A percentile compares a stretch with the other conserved stretches of the same genome.
phyloP scores from a whole-genome alignment of 257 asterid species.

The Ehretia macrophylla region DNA sequence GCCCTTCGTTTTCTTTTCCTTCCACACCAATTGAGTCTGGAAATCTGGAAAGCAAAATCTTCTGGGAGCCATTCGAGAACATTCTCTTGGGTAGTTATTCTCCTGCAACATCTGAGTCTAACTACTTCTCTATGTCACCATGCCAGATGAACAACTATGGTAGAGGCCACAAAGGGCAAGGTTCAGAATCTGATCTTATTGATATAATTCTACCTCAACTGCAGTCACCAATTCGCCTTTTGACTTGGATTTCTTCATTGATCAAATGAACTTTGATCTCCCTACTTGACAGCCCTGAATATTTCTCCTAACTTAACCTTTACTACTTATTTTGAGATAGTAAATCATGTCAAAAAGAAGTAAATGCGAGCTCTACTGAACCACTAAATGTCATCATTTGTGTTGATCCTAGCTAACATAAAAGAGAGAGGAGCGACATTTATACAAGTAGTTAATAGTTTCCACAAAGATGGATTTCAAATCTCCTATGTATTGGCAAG shows the following conservation, averaged over 20 bases:
- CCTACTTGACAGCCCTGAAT: conserved; percentile 28
- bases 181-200: conserved; percentile 25
- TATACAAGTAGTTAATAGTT: neutral
- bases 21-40: conserved; percentile 1
- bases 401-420: too few relatives aligned
- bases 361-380: neutral
- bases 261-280: conserved; percentile 32
- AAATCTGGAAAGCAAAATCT: conserved; percentile 21
- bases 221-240: conserved; percentile 25
- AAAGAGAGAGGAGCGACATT: conserved; percentile 3
- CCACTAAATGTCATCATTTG: too few relatives aligned
- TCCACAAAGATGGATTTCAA: neutral
- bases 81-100: neutral
- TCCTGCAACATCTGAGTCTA: neutral
- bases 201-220: conserved; percentile 43
- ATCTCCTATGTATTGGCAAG: conserved; percentile 1
- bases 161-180: conserved; percentile 2
- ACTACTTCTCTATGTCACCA: conserved; percentile 11
- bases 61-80: neutral
- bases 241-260: conserved; percentile 36
- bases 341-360: neutral
- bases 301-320: conserved; percentile 14
- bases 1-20: conserved; percentile 1
- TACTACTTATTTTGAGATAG: neutral
- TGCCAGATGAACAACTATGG: conserved; percentile 31